phyloP scores from a whole-genome alignment of 2,329 filamentous ascomycete genomes.

The Cordyceps tenuipes region DNA sequence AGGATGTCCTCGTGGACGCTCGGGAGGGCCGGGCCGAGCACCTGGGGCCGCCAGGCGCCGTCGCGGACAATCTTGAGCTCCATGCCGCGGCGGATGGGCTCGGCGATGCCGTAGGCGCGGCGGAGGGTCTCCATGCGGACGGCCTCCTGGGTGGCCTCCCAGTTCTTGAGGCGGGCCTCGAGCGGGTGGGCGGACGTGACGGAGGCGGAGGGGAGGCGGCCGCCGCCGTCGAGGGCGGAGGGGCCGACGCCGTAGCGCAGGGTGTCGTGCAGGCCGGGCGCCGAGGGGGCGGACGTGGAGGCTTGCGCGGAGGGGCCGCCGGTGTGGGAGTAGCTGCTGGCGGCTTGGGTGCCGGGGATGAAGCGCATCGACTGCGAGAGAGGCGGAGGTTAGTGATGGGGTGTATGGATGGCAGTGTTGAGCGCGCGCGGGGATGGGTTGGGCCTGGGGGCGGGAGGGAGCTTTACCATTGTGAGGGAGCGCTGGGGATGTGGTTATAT shows the following conservation, averaged over 20 bases:
- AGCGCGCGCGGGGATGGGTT: background rate
- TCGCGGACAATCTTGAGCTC: slow-evolving; percentile 81
- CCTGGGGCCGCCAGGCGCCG: slow-evolving; percentile 70
- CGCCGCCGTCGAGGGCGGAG: slow-evolving; percentile 40
- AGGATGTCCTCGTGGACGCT: slow-evolving; percentile 87
- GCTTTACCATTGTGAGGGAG: slow-evolving; percentile 9
- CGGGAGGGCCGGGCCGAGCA: slow-evolving; percentile 50
- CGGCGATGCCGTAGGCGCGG: slow-evolving; percentile 81
- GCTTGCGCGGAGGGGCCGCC: slow-evolving; percentile 31
- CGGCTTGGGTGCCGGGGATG: slow-evolving; percentile 61
- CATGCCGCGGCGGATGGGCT: slow-evolving; percentile 89
- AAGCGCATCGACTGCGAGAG: slow-evolving; percentile 77
- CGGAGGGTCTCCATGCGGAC: slow-evolving; percentile 85
- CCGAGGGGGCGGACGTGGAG: slow-evolving; percentile 68
- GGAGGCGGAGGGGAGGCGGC: slow-evolving; percentile 21
- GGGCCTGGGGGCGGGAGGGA: background rate
- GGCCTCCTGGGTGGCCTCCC: slow-evolving; percentile 81
- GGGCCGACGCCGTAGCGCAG: slow-evolving; percentile 75
- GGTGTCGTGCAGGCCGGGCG: slow-evolving; percentile 86
- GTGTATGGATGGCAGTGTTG: no score
- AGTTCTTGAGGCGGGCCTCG: slow-evolving; percentile 78
- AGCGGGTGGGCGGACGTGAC: slow-evolving; percentile 66
- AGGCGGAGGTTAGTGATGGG: no score
- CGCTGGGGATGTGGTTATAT: background rate
- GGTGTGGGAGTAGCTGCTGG: slow-evolving; percentile 57